Base-by-base conservation (phyloP, 306 rosid species). In the Astragalus membranaceus region DNA sequence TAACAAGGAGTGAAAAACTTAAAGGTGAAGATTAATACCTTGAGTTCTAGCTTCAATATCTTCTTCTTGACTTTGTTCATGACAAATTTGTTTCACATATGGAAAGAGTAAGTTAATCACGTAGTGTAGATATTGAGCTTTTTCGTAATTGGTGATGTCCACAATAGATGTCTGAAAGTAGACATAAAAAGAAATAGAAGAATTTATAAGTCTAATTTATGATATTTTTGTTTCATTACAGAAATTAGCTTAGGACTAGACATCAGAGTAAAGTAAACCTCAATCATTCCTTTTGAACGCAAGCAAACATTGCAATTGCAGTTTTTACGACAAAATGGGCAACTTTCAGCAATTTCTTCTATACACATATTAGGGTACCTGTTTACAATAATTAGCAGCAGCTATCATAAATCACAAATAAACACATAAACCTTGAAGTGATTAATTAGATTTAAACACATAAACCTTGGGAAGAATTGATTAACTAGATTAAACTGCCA, bases 241-340 rank as follows among this genome's bases (percentile, higher is more conserved):
- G n/a, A 59, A 8, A 44, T 58, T 33, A 60, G 76, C 67, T 57
- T n/a, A 35, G 62, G 65, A 53, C 16, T 2, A 50, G 35, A 72
- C 33, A 51, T 12, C 10, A 44, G 39, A 59, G 36, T 67, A 59
- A 56, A 57, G 49, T 61, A 70, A 54, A 92, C 97, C 96, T 92
- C 73, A 67, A 87, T 79, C 64, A 77, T 30, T 73, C 91, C 86
- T 75, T 78, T 78, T 57, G 88, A 79, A 58, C 75, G 76, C 85
- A 89, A 84, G 80, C 97, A 92, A 43, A 41, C 76, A 84, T 87
- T 88, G 82, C 97, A 92, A 84, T 92, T 92, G 83, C 97, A 92
- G 43, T 46, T 87, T 67, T 69, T 71, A 26, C 77, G 78, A 78
- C 97, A 92, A 78, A 75, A 87, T 52, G 96, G 97, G 76, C 97